Percentiles rank a stretch among this genome's conserved stretches.
Conservation (phyloP, 2,329 filamentous ascomycete species). For the Clonostachys chloroleuca region DNA sequence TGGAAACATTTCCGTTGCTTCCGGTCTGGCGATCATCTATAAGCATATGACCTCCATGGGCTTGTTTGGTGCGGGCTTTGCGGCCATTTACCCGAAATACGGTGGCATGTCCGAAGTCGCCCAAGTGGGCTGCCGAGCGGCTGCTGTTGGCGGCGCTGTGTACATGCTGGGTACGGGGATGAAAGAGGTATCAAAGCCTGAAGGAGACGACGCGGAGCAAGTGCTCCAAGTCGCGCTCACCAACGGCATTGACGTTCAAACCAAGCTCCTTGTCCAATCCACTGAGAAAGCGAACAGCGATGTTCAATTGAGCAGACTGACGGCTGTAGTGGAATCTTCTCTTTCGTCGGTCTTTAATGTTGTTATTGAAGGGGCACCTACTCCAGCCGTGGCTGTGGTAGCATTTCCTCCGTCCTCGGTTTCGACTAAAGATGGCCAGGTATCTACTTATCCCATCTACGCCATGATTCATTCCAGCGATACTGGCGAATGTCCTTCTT, state of each 20-base stretch:
- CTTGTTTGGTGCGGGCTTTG: slow-evolving; percentile 82
- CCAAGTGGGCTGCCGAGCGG: slow-evolving; percentile 86
- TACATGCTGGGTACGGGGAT: slow-evolving; percentile 81
- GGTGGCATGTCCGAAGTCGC: slow-evolving; percentile 84
- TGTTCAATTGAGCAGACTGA: slow-evolving; percentile 36
- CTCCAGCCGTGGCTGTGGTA: slow-evolving; percentile 69
- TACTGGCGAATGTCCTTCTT: slow-evolving; percentile 82
- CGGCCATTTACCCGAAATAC: slow-evolving; percentile 88
- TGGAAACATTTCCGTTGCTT: slow-evolving; percentile 53
- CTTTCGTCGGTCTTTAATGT: slow-evolving; percentile 64
- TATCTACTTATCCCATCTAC: slow-evolving; percentile 44
- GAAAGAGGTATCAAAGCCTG: slow-evolving; percentile 19
- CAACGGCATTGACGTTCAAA: slow-evolving; percentile 52
- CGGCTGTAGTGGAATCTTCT: slow-evolving; percentile 65
- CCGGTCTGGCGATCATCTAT: slow-evolving; percentile 69
- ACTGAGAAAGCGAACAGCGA: background rate
- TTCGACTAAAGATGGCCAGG: slow-evolving; percentile 16
- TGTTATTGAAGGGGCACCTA: slow-evolving; percentile 69
- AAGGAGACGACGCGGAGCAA: slow-evolving; percentile 9
- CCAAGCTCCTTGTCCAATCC: slow-evolving; percentile 46
- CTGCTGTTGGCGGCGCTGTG: slow-evolving; percentile 84
- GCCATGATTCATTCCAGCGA: slow-evolving; percentile 78
- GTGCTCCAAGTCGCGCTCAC: slow-evolving; percentile 45
- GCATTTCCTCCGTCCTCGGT: slow-evolving; percentile 56
- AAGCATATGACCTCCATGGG: slow-evolving; percentile 84